Percentiles rank a stretch among this genome's conserved stretches.
These are phyloP conservation scores for Monosporozyma unispora DNA, from an alignment of 805 yeast genomes.

Conservation along the genomic window DNA sequence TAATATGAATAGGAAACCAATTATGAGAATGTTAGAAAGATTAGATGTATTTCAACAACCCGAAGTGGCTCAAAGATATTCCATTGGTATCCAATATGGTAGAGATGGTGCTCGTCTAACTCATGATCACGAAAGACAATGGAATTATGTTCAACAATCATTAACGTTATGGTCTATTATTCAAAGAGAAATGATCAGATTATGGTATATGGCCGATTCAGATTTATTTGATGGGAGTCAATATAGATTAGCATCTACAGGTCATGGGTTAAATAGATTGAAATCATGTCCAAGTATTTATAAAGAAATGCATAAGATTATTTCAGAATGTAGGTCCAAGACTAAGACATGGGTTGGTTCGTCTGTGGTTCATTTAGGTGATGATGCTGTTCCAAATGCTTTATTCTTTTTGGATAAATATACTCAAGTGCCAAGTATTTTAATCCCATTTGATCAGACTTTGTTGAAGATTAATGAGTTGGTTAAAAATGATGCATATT, in stretches of 20 bases:
- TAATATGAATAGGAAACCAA: conserved; percentile 60
- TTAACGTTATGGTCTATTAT: conserved; percentile 66
- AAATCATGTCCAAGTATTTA: conserved; percentile 63
- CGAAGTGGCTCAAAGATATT: conserved; percentile 34
- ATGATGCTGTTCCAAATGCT: conserved; percentile 78
- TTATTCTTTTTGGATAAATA: conserved; percentile 71
- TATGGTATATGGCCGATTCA: conserved; percentile 71
- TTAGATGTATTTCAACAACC: conserved; percentile 40
- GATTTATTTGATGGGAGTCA: conserved; percentile 50
- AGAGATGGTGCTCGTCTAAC: conserved; percentile 61
- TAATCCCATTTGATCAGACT: conserved; percentile 61
- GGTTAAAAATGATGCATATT: conserved; percentile 40
- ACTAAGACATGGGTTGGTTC: conserved; percentile 73
- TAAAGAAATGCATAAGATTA: conserved; percentile 61
- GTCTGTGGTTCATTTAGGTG: conserved; percentile 73
- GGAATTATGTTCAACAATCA: conserved; percentile 66
- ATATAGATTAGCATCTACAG: conserved; percentile 60
- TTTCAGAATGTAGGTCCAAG: conserved; percentile 52
- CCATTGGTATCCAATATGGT: conserved; percentile 59
- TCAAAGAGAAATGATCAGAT: conserved; percentile 66
- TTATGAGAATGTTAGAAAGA: conserved; percentile 49
- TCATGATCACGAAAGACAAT: conserved; percentile 66
- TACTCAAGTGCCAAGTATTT: conserved; percentile 67
- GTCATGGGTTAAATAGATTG: conserved; percentile 73
- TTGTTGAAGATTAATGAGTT: conserved; percentile 44